Evolutionary conservation across 75 land plant genomes (phyloP).

Genomic region (Picea sitchensis): DNA sequence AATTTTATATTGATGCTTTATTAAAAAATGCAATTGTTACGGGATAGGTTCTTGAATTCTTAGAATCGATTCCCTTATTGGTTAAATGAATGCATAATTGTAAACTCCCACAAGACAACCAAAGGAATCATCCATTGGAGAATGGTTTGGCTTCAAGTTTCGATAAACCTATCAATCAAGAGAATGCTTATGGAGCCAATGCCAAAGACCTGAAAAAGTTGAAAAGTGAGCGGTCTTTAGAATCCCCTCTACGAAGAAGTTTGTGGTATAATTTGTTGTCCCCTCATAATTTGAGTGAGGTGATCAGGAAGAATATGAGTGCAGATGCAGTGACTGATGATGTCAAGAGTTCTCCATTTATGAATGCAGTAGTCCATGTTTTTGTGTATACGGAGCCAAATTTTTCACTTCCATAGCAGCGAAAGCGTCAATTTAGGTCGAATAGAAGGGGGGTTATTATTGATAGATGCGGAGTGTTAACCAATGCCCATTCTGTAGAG

Average conservation of each 20-base stretch:
- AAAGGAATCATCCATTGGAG: background rate
- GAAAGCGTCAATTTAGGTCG: conserved; percentile 88
- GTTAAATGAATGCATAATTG: no score
- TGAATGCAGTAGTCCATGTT: conserved; percentile 97
- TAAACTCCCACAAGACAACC: no score
- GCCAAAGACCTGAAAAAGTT: conserved; percentile 1
- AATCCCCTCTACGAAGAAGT: background rate
- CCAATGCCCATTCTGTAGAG: conserved; percentile 96
- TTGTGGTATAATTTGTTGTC: background rate
- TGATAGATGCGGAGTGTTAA: conserved; percentile 64
- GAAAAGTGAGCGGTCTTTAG: background rate
- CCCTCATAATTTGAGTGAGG: background rate
- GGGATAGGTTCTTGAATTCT: no score
- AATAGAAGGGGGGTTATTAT: conserved; percentile 91
- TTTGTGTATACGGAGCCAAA: conserved; percentile 96
- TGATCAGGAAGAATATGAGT: background rate
- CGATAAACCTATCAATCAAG: background rate
- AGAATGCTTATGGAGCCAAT: background rate
- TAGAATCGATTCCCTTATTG: no score
- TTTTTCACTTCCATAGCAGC: conserved; percentile 94
- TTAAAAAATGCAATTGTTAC: no score
- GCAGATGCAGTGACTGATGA: conserved; percentile 27
- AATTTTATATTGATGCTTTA: no score
- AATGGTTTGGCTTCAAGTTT: background rate
- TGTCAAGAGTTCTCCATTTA: conserved; percentile 66